Conservation (phyloP, 108 stramenopile genomes). For the Aurantiochytrium sp. region DNA sequence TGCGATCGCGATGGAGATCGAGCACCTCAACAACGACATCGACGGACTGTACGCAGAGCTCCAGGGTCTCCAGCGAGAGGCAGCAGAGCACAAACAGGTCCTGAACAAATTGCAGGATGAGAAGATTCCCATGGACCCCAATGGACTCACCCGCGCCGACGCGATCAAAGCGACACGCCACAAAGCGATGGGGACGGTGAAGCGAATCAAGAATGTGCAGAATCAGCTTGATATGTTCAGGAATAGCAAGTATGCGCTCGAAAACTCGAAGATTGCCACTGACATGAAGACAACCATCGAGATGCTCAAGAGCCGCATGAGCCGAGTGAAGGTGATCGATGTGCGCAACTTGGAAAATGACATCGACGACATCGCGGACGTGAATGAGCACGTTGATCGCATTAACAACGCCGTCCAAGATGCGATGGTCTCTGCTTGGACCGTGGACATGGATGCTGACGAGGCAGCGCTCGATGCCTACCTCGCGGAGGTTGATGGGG, state of each 20-base stretch:
- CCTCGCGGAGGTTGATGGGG: not conserved
- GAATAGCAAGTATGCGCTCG: not conserved
- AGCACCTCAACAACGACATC: not conserved
- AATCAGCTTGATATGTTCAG: not conserved
- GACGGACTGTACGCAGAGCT: not conserved
- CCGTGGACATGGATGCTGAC: not conserved
- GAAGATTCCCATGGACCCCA: not conserved
- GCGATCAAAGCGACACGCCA: not conserved
- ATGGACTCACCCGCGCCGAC: not conserved
- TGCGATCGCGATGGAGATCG: not conserved
- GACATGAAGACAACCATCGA: not conserved
- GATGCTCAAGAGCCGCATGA: not conserved
- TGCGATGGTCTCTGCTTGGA: not conserved
- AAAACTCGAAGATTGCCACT: not conserved
- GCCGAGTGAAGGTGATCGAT: not conserved
- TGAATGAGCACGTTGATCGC: not conserved
- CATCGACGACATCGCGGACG: not conserved
- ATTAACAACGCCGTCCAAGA: not conserved
- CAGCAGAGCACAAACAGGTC: not conserved
- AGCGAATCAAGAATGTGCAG: not conserved
- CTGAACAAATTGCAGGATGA: not conserved
- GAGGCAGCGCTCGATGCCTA: not conserved
- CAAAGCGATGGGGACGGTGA: not conserved
- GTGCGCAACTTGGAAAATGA: not conserved
- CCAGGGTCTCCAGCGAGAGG: not conserved